phyloP scores from a whole-genome alignment of 2,329 filamentous ascomycete species.

The Fusarium sp. region DNA sequence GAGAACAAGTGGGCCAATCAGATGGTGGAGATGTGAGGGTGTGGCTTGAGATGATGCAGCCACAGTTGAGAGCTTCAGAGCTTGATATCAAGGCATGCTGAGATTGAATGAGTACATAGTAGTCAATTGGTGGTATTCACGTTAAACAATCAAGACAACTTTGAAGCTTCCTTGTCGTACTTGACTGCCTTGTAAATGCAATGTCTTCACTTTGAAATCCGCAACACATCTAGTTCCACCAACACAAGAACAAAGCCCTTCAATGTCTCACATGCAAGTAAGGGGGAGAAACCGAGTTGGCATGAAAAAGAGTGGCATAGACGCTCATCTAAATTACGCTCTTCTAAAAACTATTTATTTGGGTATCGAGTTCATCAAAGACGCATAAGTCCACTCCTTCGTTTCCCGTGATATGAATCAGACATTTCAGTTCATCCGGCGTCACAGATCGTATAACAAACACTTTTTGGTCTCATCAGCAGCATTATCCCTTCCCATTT shows the following conservation, averaged over 20 bases:
- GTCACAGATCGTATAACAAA: slow-evolving; percentile 37
- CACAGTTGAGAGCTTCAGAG: slow-evolving; percentile 9
- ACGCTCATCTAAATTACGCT: slow-evolving; percentile 36
- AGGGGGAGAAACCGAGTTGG: not conserved
- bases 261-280: not conserved
- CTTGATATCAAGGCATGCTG: not conserved
- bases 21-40: not conserved
- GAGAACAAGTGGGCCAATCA: slow-evolving; percentile 38
- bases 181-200: not conserved
- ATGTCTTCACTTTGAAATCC: not conserved
- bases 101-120: not conserved
- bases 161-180: not conserved
- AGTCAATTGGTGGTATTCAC: not conserved
- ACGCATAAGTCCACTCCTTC: slow-evolving; percentile 43
- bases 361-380: slow-evolving; percentile 46
- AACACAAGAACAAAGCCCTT: not conserved
- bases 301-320: slow-evolving; percentile 37
- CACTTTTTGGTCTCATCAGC: slow-evolving; percentile 31
- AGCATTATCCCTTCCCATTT: slow-evolving; percentile 19
- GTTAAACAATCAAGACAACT: not conserved
- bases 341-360: slow-evolving; percentile 42
- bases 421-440: slow-evolving; percentile 39
- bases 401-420: slow-evolving; percentile 43
- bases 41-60: slow-evolving; percentile 35
- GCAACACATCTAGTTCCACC: not conserved